Evolutionary conservation across 352 stramenopile species (phyloP).

Genomic region (Phytophthora sp.): DNA sequence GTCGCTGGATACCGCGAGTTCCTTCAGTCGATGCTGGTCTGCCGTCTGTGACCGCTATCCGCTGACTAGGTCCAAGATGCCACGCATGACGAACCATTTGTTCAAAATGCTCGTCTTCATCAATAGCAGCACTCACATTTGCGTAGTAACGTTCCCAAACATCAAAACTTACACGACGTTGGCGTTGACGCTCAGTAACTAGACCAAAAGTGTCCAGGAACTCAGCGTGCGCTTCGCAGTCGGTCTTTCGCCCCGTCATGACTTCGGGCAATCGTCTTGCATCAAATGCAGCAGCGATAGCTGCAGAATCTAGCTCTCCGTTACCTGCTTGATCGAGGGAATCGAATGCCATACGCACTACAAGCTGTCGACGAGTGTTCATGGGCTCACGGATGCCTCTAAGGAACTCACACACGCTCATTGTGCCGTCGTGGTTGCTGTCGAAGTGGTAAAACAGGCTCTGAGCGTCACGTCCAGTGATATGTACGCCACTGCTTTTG

Average conservation of each 20-base stretch:
- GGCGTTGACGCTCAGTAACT: slow-evolving; percentile 40
- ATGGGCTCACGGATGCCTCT: slow-evolving; percentile 83
- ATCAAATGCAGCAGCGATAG: slow-evolving; percentile 83
- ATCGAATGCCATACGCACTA: slow-evolving; percentile 90
- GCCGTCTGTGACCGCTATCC: background rate
- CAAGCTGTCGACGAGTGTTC: slow-evolving; percentile 69
- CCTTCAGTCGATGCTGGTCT: slow-evolving; percentile 9
- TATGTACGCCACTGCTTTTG: slow-evolving; percentile 58
- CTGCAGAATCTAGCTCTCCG: slow-evolving; percentile 71
- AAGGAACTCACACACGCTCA: slow-evolving; percentile 90
- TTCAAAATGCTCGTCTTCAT: slow-evolving; percentile 94
- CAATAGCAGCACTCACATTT: slow-evolving; percentile 88
- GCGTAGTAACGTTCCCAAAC: slow-evolving; percentile 89
- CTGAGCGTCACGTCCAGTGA: slow-evolving; percentile 57
- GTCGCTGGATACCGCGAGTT: slow-evolving; percentile 27
- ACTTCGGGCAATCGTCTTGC: slow-evolving; percentile 87
- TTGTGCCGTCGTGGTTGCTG: slow-evolving; percentile 76
- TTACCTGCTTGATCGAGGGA: slow-evolving; percentile 82
- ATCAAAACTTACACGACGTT: slow-evolving; percentile 65
- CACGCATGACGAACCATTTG: slow-evolving; percentile 91
- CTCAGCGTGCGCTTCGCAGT: slow-evolving; percentile 78
- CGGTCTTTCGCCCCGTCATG: slow-evolving; percentile 72
- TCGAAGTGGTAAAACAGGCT: slow-evolving; percentile 89
- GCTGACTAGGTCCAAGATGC: slow-evolving; percentile 60
- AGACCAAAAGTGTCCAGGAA: slow-evolving; percentile 87